Conservation (phyloP, 257 asterid genomes). For the Fraxinus cuspidata region DNA sequence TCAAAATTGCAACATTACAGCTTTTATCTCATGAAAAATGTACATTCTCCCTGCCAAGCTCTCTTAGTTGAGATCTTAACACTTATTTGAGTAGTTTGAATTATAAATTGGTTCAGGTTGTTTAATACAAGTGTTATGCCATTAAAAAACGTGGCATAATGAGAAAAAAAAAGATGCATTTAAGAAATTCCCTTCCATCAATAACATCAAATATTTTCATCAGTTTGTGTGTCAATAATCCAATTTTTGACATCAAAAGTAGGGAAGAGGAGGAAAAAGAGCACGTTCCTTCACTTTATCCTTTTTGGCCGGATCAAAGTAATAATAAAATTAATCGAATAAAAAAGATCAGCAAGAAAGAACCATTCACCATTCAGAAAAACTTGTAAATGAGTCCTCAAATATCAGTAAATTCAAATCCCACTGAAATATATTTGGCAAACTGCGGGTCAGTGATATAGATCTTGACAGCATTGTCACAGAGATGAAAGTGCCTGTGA, state of each 20-base stretch:
- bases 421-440: not conserved
- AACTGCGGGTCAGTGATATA: not conserved
- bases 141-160: too few species aligned
- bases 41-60: not conserved
- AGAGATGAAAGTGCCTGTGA: slow-evolving; percentile 56
- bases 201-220: too few species aligned
- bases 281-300: too few species aligned
- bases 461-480: slow-evolving; percentile 17
- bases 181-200: too few species aligned
- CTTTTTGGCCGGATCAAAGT: not conserved
- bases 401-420: slow-evolving; percentile 9
- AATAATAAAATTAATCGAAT: not conserved
- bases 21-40: not conserved
- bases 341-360: not conserved
- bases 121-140: not conserved
- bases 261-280: too few species aligned
- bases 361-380: not conserved
- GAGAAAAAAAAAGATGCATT: too few species aligned
- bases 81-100: not conserved
- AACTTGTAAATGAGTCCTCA: not conserved
- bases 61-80: not conserved
- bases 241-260: too few species aligned
- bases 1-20: not conserved
- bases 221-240: too few species aligned
- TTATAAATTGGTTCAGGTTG: not conserved